Evolutionary conservation across 2,329 filamentous ascomycete genomes (phyloP).

Genomic region (Metarhizium album): DNA sequence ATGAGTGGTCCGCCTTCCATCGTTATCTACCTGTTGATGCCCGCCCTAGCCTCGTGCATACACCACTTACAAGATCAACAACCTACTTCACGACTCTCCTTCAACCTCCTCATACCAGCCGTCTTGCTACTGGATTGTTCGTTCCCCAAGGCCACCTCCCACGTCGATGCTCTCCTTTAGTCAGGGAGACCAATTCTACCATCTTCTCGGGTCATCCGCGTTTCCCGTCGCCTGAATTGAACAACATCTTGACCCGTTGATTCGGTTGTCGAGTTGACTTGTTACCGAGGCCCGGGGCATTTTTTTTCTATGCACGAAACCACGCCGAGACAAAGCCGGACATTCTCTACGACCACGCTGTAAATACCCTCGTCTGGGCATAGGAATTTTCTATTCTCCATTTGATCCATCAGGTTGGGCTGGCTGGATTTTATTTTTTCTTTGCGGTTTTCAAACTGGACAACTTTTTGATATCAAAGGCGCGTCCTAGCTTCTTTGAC

Average conservation of each 20-base stretch:
- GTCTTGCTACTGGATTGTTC: background rate
- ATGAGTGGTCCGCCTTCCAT: constrained; percentile 4
- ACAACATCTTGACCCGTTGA: constrained; percentile 34
- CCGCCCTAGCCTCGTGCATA: constrained; percentile 11
- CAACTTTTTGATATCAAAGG: constrained; percentile 11
- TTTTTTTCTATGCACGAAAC: constrained; percentile 1
- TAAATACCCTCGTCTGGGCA: background rate
- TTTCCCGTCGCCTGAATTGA: background rate
- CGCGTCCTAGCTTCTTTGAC: constrained; percentile 14
- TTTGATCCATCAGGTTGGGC: constrained; percentile 1
- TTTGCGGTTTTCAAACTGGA: constrained; percentile 11
- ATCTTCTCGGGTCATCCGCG: background rate
- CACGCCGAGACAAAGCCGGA: background rate
- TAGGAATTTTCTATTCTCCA: constrained; percentile 1
- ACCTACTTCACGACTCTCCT: constrained; percentile 28
- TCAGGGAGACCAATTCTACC: constrained; percentile 4
- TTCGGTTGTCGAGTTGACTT: constrained; percentile 31
- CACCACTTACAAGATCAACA: constrained; percentile 12
- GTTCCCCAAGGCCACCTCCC: constrained; percentile 4
- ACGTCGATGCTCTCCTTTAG: constrained; percentile 4
- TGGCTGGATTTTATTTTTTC: constrained; percentile 11
- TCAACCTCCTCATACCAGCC: constrained; percentile 13
- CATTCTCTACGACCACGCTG: background rate
- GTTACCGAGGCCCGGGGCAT: background rate
- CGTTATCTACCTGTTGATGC: constrained; percentile 17